Percentiles rank a stretch among this genome's conserved stretches.
Conservation (phyloP, 495 filamentous ascomycete genomes). For the Aspergillus homomorphus region DNA sequence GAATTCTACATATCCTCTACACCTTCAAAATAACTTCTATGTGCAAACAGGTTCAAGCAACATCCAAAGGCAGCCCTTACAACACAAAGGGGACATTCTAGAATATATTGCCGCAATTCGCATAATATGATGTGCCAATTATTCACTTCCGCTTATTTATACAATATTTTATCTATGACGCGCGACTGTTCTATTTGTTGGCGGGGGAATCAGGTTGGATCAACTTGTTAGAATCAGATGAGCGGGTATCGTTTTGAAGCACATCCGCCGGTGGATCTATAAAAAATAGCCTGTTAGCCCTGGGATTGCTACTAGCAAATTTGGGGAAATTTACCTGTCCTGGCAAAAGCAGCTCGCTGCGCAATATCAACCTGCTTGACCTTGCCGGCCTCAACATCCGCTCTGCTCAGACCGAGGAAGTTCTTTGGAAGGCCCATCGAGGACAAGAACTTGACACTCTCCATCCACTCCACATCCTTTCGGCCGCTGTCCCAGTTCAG, state of each 20-base stretch:
- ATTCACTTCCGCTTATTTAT: conserved; percentile 35
- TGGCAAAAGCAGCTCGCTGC: conserved; percentile 70
- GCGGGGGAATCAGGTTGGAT: conserved; percentile 35
- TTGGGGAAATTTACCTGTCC: conserved; percentile 55
- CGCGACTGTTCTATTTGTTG: conserved; percentile 43
- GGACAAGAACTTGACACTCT: conserved; percentile 70
- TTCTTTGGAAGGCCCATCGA: conserved; percentile 84
- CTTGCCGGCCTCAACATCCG: conserved; percentile 76
- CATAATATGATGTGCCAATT: conserved; percentile 2
- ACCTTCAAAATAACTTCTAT: neutral
- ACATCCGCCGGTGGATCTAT: conserved; percentile 58
- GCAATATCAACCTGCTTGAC: conserved; percentile 65
- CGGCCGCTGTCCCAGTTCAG: conserved; percentile 74
- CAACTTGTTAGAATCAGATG: conserved; percentile 18
- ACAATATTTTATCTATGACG: conserved; percentile 31
- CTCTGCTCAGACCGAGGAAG: conserved; percentile 65
- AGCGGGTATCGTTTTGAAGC: conserved; percentile 43
- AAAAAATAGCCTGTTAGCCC: conserved; percentile 18
- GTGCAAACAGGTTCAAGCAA: neutral
- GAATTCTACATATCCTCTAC: no score
- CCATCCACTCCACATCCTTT: conserved; percentile 82
- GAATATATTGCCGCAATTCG: neutral
- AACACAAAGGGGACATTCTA: neutral
- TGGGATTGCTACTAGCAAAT: neutral
- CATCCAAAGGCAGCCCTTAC: neutral